Conservation (phyloP, 2,329 filamentous ascomycete genomes). For the Aspergillus versicolor region DNA sequence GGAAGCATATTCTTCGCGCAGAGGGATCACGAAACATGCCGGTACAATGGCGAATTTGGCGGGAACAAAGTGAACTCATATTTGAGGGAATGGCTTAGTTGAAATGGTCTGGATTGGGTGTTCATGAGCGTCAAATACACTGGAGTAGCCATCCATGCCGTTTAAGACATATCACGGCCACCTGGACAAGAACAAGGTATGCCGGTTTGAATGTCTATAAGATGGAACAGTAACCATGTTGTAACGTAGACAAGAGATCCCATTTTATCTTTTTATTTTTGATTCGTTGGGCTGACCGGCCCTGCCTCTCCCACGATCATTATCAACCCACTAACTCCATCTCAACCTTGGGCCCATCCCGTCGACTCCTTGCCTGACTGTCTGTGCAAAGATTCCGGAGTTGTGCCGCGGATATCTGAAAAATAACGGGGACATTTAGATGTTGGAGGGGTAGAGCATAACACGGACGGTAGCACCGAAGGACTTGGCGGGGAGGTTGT, state of each 20-base stretch:
- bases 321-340: constrained; percentile 42
- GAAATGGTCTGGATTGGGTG: constrained; percentile 37
- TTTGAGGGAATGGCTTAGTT: constrained; percentile 4
- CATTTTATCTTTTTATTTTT: constrained; percentile 37
- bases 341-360: constrained; percentile 39
- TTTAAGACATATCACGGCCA: constrained; percentile 29
- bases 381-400: constrained; percentile 38
- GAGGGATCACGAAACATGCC: neutral
- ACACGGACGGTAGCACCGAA: constrained; percentile 95
- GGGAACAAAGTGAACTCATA: neutral
- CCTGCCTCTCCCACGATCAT: constrained; percentile 42
- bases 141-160: constrained; percentile 28
- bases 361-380: constrained; percentile 39
- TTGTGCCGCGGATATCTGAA: constrained; percentile 35
- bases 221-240: constrained; percentile 28
- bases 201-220: constrained; percentile 26
- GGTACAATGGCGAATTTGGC: neutral
- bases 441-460: constrained; percentile 97
- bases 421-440: constrained; percentile 61
- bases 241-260: constrained; percentile 29
- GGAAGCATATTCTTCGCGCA: neutral
- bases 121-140: constrained; percentile 38
- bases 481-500: constrained; percentile 92
- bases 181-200: constrained; percentile 17
- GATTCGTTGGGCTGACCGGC: constrained; percentile 40